Percentiles rank a stretch among this genome's conserved stretches.
phyloP scores from a whole-genome alignment of 257 asterid genomes.

The Linaria vulgaris region DNA sequence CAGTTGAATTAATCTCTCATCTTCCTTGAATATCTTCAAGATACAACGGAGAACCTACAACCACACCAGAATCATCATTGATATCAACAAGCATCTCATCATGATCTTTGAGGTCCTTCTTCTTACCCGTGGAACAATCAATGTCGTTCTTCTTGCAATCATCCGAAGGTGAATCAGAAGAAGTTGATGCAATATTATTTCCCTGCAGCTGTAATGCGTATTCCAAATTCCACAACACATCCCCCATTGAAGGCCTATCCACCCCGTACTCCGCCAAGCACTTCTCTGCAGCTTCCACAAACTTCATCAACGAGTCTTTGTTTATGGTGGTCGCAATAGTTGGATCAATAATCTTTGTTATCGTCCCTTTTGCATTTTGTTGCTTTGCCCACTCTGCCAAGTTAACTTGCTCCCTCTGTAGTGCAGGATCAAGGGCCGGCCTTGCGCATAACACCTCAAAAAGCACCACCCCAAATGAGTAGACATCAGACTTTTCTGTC shows the following conservation, averaged over 20 bases:
- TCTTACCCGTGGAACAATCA: not conserved
- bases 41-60: slow-evolving; percentile 68
- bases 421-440: slow-evolving; percentile 83
- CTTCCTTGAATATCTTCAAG: slow-evolving; percentile 68
- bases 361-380: slow-evolving; percentile 55
- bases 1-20: slow-evolving; percentile 27
- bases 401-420: slow-evolving; percentile 87
- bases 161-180: slow-evolving; percentile 15
- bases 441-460: slow-evolving; percentile 89
- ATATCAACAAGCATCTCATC: slow-evolving; percentile 40
- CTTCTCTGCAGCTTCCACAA: slow-evolving; percentile 82
- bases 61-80: slow-evolving; percentile 77
- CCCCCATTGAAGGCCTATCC: slow-evolving; percentile 91
- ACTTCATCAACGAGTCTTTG: slow-evolving; percentile 60
- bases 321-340: slow-evolving; percentile 37
- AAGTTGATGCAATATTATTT: slow-evolving; percentile 25
- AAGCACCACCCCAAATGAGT: slow-evolving; percentile 86
- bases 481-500: slow-evolving; percentile 84
- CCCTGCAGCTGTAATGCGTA: slow-evolving; percentile 78
- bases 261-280: slow-evolving; percentile 86
- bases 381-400: slow-evolving; percentile 91
- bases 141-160: slow-evolving; percentile 17
- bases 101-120: slow-evolving; percentile 5
- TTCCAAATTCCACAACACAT: slow-evolving; percentile 81
- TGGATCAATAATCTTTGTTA: slow-evolving; percentile 56